Percentiles rank a stretch among this genome's conserved stretches.
phyloP scores from a whole-genome alignment of 805 yeast genomes.

The Monosporozyma yasuniensis region DNA sequence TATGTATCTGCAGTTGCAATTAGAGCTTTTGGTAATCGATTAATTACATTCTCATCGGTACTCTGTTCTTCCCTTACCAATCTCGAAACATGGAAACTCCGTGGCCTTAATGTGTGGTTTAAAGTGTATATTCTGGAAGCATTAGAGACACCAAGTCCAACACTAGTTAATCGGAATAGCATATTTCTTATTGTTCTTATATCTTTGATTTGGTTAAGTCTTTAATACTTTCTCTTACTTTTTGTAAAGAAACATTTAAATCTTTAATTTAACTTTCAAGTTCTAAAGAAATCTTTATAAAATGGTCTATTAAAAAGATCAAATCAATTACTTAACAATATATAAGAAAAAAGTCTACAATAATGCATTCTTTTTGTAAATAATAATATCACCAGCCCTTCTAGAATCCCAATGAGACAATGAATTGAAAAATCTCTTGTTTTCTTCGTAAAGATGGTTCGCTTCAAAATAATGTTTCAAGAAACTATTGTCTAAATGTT shows the following conservation, averaged over 20 bases:
- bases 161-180: not conserved
- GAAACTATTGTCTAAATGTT: slow-evolving; percentile 42
- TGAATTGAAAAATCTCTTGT: slow-evolving; percentile 62
- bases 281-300: not conserved
- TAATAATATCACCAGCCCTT: slow-evolving; percentile 67
- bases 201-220: not conserved
- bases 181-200: too few relatives aligned
- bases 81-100: not conserved
- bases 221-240: not conserved
- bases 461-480: slow-evolving; percentile 35
- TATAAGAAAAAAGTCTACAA: not conserved
- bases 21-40: slow-evolving; percentile 44
- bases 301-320: not conserved
- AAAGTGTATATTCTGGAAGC: not conserved
- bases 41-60: not conserved
- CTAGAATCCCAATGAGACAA: slow-evolving; percentile 81
- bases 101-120: not conserved
- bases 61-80: not conserved
- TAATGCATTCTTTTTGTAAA: slow-evolving; percentile 31
- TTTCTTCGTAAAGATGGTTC: slow-evolving; percentile 35
- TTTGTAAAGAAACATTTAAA: not conserved
- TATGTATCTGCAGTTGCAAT: slow-evolving; percentile 39
- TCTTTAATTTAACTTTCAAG: not conserved
- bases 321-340: not conserved
- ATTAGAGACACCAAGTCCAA: not conserved